Conservation (phyloP, 2,329 filamentous ascomycete genomes). For the Cladobotryum protrusum region DNA sequence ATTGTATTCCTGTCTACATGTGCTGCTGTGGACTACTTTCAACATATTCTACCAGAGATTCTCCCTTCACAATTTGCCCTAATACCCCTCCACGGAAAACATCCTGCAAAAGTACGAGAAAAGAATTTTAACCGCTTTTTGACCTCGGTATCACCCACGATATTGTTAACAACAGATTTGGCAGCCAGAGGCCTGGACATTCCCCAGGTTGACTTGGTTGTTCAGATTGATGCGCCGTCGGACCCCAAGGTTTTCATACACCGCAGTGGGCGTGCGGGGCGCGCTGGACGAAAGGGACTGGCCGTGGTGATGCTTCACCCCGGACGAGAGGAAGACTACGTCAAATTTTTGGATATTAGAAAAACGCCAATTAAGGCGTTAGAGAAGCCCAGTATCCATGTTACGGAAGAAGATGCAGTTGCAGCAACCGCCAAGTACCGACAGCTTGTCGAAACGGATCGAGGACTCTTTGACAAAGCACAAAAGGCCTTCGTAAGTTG, state of each 20-base stretch:
- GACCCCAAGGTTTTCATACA: conserved; percentile 96
- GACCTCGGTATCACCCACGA: conserved; percentile 64
- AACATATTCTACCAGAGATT: conserved; percentile 67
- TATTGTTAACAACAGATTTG: conserved; percentile 89
- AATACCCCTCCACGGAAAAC: conserved; percentile 85
- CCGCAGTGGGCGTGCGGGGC: conserved; percentile 79
- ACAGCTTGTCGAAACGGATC: conserved; percentile 44
- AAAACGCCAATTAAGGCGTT: conserved; percentile 75
- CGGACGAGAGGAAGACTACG: conserved; percentile 82
- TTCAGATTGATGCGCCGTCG: conserved; percentile 76
- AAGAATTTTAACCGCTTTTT: conserved; percentile 82
- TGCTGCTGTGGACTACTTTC: conserved; percentile 90
- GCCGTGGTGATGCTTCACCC: conserved; percentile 81
- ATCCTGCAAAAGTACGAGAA: conserved; percentile 77
- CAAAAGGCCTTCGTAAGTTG: conserved; percentile 91
- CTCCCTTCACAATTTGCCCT: conserved; percentile 63
- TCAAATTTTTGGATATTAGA: conserved; percentile 77
- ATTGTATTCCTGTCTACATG: conserved; percentile 94
- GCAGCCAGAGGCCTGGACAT: conserved; percentile 88
- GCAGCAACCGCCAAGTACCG: conserved; percentile 56
- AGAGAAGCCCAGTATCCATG: conserved; percentile 45
- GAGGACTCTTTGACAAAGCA: conserved; percentile 72
- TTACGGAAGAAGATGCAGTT: conserved; percentile 57
- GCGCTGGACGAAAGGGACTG: conserved; percentile 79
- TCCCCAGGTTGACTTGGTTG: conserved; percentile 81